phyloP scores from a whole-genome alignment of 306 rosid genomes.

The Corylus avellana region DNA sequence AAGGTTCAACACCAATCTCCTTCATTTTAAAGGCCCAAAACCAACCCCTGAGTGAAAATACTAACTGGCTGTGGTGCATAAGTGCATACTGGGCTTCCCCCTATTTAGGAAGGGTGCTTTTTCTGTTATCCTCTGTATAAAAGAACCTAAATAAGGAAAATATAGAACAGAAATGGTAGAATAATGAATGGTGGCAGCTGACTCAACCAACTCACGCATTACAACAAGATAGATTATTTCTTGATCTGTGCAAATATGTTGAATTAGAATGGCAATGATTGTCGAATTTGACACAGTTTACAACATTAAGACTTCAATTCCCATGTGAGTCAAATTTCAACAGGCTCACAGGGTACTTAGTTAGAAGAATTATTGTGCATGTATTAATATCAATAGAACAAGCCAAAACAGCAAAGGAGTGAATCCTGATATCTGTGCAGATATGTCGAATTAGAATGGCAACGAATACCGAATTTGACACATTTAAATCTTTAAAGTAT shows the following conservation, averaged over 20 bases:
- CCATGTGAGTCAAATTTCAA: background rate
- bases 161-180: background rate
- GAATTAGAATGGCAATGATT: background rate
- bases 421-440: slow-evolving; percentile 4
- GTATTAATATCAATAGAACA: background rate
- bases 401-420: slow-evolving; percentile 28
- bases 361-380: slow-evolving; percentile 3
- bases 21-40: background rate
- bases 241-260: background rate
- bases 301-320: background rate
- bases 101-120: background rate
- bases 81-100: background rate
- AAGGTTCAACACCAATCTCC: background rate
- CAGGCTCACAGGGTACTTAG: background rate
- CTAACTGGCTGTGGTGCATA: background rate
- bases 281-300: background rate
- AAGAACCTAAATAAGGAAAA: background rate
- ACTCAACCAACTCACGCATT: background rate
- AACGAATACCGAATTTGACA: background rate
- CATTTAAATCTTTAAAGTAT: background rate
- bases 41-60: background rate
- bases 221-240: background rate
- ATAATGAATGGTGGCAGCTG: background rate
- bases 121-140: background rate
- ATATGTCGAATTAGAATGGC: background rate